Conservation (phyloP, 257 asterid species). For the Sherardia arvensis region DNA sequence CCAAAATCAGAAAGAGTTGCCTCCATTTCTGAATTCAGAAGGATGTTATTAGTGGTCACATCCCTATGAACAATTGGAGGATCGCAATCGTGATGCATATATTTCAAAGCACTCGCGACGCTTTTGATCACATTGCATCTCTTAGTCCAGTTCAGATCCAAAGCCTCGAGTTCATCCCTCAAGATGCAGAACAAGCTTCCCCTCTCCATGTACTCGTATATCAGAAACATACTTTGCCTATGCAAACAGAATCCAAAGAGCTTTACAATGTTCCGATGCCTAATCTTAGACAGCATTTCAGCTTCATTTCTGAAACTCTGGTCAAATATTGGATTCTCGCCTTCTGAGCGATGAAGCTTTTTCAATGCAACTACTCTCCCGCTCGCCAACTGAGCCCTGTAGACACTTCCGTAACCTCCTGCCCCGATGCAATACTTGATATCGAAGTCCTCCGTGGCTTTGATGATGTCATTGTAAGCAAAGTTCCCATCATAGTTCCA, state of each 20-base stretch:
- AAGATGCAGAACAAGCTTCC: constrained; percentile 6
- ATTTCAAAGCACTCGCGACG: constrained; percentile 1
- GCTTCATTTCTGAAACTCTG: constrained; percentile 6
- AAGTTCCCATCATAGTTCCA: constrained; percentile 5
- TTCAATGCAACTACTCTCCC: constrained; percentile 1
- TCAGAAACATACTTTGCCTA: neutral
- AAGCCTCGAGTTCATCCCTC: neutral
- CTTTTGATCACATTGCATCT: constrained; percentile 4
- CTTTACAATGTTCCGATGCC: constrained; percentile 1
- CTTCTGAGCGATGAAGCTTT: neutral
- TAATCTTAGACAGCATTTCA: neutral
- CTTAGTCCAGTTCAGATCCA: constrained; percentile 1
- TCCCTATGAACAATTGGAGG: constrained; percentile 9
- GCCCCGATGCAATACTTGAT: constrained; percentile 5
- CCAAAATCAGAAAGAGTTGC: constrained; percentile 9
- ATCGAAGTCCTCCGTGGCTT: constrained; percentile 4
- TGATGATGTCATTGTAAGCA: constrained; percentile 5
- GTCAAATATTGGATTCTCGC: neutral
- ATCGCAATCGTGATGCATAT: constrained; percentile 2
- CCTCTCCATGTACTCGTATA: constrained; percentile 9
- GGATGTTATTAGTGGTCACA: constrained; percentile 3
- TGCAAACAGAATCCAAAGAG: constrained; percentile 5
- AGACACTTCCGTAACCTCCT: constrained; percentile 3
- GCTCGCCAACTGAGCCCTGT: neutral
- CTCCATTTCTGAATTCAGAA: constrained; percentile 1